Base-by-base conservation (phyloP, 2,329 filamentous ascomycete species). In the Penicillium sumatraense region DNA sequence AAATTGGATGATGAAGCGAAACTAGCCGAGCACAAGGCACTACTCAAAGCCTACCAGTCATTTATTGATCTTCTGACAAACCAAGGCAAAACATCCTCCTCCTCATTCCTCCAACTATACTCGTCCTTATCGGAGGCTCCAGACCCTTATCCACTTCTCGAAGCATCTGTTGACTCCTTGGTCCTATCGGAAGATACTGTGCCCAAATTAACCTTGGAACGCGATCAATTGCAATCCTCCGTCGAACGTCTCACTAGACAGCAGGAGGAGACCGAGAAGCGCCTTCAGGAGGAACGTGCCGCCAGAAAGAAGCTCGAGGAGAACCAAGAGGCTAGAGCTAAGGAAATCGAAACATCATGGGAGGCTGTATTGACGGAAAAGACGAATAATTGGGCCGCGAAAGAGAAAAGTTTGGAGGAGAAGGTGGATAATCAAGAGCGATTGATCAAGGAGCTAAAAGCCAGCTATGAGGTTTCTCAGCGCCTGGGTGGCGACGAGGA, bases 1-100 rank as follows among this genome's bases (percentile, higher is more conserved):
- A 98, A 97, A 74, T 83, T 96, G 10, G 93, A 98, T 66, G 92
- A 99, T 80, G 80, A 89, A 10, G 86, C 85, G 53, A 99, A 98
- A 75, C 78, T 99, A 51, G 81, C 82, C 5, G 95, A 99, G 74
- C 87, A 96, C 78, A 99, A 98, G 77, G 86, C 86, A 35, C 78
- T 99, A 48, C 78, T 99, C 56, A 97, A 96, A 81, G 92, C 93
- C 47, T 99, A 99, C 79, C 95, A 99, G 77, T 89, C 89, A 49
- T 99, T 98, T 71, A 97, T 99, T 73, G 95, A 99, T 71, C 87
- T 96, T 54, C 83, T 99, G 58, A 96, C 95, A 18, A 97, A 93
- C 73, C 93, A 98, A 74, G 95, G 92, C 65, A 99, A 99, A 76
- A 86, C 91, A 5, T 91, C 95, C 51, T 96, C 96, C 66, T 93